Base-by-base conservation (phyloP, 164 flowering plant genomes). In the Paratinospora sagittata region DNA sequence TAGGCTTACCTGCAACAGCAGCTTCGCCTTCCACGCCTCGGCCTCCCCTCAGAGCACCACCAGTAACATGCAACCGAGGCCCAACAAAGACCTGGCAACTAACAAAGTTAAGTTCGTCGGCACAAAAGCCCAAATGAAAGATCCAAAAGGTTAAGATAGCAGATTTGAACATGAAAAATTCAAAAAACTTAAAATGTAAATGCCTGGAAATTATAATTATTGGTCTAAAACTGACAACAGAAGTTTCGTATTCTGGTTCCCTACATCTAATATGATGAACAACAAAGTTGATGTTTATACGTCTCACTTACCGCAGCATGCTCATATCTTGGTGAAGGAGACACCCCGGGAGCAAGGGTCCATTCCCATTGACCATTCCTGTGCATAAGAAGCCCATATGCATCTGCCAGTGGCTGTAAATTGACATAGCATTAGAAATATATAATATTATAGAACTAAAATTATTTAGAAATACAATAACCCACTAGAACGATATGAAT, bases 301-400 rank as follows among this genome's bases (percentile, higher is more conserved):
- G 60, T 24, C 52, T 71, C 30, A 88, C 96, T 91, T 85, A 96
- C 99, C 84, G 98, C 90, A 72, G 97, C 90, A 88, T 96, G 99
- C 74, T 96, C 87, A 80, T 96, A 96, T 73, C 99, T 88, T 43
- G 93, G 87, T 27, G 99, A 96, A 79, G 99, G 97, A 76, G 96
- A 87, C 68, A 93, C 95, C 41, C 99, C 99, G 67, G 99, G 99
- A 62, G 99, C 99, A 84, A 91, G 96, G 73, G 96, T 93, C 99
- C 99, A 96, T 78, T 96, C 99, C 99, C 99, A 96, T 73, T 87
- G 92, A 66, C 98, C 97, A 83, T 90, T 93, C 81, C 98, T 86
- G 85, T 96, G 99, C 97, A 88, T 89, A 39, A 93, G 93, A 70
- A 96, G 82, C 49, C 99, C 99, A 86, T 92, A 96, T 63, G 99